Evolutionary conservation across 257 asterid species (phyloP), one percentile per base, ranked within the genome.

Genomic region (Lycium ferocissimum): DNA sequence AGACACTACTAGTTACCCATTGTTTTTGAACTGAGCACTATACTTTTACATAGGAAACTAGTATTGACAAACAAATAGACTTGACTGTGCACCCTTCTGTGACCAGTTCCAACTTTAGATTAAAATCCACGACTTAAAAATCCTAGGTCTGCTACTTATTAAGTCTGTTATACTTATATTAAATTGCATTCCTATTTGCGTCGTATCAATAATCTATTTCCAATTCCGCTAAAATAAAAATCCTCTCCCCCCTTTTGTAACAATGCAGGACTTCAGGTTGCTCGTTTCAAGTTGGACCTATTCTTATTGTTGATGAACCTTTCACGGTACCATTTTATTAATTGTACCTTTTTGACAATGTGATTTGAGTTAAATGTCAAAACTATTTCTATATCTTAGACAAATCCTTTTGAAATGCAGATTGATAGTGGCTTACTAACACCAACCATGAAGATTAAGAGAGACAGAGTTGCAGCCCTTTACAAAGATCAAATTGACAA

Each of bases 361-460:
- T 22, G 17, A 20, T 35, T 40, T 3, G 14, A 73, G 38, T 45
- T 20, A n/a, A 73, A 5, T 1, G 7, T 3, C 54, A 57, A 18
- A 47, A 0, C 0, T 8, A 4, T 51, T 65, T 13, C 40, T 33
- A 5, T 79, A 56, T 43, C 57, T 33, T 85, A 69, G 86, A 75
- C 54, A 5, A 15, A 75, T 80, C 18, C 22, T 65, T 57, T 58
- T 12, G 54, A 22, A 22, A 22, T 90, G 92, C 96, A 95, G 99
- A 94, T 94, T 18, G 99, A 94, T 56, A 85, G 90, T 49, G 98
- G 98, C 85, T 87, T 94, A 72, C 90, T 96, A 98, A 96, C 98
- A 70, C 98, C 98, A 69, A 96, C 98, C 51, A 95, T 96, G 99
- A 95, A 96, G 89, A 89, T 95, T 54, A 91, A 92, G 88, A 91